Percentiles rank a stretch among this genome's conserved stretches.
These are phyloP conservation scores for Malus hybrid DNA, from an alignment of 331 rosid species.

Conservation along the genomic window DNA sequence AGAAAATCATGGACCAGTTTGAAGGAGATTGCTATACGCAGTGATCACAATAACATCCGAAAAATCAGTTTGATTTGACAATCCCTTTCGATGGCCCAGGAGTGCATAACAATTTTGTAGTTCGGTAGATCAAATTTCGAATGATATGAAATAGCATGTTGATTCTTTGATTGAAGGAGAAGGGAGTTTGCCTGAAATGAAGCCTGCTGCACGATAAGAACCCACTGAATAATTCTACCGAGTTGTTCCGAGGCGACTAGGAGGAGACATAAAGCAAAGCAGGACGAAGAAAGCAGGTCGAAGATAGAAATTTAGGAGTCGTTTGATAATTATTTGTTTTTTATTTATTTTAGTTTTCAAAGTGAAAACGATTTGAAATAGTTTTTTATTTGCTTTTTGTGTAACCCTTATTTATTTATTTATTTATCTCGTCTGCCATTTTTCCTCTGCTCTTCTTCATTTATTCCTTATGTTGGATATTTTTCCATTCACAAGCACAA, in stretches of 20 bases:
- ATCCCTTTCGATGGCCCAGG: slow-evolving; percentile 36
- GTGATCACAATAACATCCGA: slow-evolving; percentile 12
- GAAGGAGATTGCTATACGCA: slow-evolving; percentile 47
- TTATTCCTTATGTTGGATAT: too few relatives aligned
- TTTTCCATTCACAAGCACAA: too few relatives aligned
- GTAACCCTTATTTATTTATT: not conserved
- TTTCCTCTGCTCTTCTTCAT: not conserved
- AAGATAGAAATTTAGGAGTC: not conserved
- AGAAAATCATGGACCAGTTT: slow-evolving; percentile 68
- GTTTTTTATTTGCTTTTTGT: not conserved
- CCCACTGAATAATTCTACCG: not conserved
- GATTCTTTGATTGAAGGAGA: not conserved
- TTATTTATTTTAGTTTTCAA: too few relatives aligned
- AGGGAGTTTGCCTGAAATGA: not conserved
- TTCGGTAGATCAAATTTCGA: not conserved
- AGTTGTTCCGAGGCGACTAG: not conserved
- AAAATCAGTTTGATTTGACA: slow-evolving; percentile 14
- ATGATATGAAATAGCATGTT: not conserved
- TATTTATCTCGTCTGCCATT: not conserved
- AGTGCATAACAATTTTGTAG: not conserved
- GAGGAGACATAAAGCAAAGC: not conserved
- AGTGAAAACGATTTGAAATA: too few relatives aligned
- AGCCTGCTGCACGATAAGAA: not conserved
- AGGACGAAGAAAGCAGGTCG: not conserved
- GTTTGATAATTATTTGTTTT: not conserved